Conservation (phyloP, 768 basidiomycete genomes). For the Termitomyces heimii region DNA sequence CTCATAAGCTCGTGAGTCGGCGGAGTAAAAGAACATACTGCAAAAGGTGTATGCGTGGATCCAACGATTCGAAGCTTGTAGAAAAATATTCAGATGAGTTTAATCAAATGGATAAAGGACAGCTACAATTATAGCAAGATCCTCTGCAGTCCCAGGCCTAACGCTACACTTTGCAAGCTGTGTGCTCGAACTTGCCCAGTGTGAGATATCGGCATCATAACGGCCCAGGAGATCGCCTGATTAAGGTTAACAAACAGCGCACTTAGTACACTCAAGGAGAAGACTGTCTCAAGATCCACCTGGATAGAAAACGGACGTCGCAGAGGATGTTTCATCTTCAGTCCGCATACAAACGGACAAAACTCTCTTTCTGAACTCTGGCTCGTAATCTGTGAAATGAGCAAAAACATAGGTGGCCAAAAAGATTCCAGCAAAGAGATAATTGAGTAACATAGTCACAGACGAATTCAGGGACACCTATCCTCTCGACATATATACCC, state of each 20-base stretch:
- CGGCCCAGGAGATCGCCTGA: conserved; percentile 14
- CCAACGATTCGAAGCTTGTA: conserved; percentile 43
- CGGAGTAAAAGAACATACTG: conserved; percentile 27
- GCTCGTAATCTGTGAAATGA: neutral
- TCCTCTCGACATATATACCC: neutral
- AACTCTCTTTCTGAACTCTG: neutral
- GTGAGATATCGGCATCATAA: conserved; percentile 37
- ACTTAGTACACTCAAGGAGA: neutral
- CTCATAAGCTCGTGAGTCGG: neutral
- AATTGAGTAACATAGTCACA: neutral
- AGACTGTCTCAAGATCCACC: conserved; percentile 18
- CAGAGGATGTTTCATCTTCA: conserved; percentile 28
- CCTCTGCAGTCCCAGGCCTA: conserved; percentile 48
- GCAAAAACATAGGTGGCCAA: neutral
- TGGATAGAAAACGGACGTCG: conserved; percentile 39
- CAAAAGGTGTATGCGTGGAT: conserved; percentile 42
- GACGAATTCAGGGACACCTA: neutral
- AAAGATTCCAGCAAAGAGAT: neutral
- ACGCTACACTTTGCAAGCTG: conserved; percentile 47
- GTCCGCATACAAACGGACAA: conserved; percentile 32
- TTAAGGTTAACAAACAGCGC: neutral
- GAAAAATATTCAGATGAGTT: neutral
- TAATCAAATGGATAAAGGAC: neutral
- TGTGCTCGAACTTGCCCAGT: conserved; percentile 48
- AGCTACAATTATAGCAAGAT: conserved; percentile 45